phyloP scores from a whole-genome alignment of 805 yeast species.

The Starmerella sp. region DNA sequence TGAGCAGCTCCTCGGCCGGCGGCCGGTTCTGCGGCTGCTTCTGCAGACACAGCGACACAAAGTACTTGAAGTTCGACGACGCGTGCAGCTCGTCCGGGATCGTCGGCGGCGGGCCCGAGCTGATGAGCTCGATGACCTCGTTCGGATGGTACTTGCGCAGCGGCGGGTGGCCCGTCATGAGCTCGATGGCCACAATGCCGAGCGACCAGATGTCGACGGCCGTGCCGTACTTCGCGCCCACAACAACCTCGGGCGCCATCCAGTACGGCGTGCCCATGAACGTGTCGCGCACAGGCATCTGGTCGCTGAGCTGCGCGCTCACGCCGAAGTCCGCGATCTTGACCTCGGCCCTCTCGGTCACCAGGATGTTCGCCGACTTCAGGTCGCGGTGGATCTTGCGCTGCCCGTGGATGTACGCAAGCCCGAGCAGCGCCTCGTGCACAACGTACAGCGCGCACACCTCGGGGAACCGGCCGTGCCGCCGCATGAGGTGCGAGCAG shows the following conservation, averaged over 20 bases:
- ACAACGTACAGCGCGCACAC: constrained; percentile 50
- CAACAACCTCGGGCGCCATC: constrained; percentile 98
- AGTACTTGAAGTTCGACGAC: constrained; percentile 35
- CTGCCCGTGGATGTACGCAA: constrained; percentile 64
- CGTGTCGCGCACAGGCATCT: constrained; percentile 47
- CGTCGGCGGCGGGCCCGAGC: constrained; percentile 51
- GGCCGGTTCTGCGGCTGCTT: constrained; percentile 62
- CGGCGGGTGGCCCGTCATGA: constrained; percentile 77
- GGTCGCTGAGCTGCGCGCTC: constrained; percentile 61
- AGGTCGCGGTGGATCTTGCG: constrained; percentile 79
- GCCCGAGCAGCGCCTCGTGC: constrained; percentile 54
- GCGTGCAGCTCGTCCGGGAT: constrained; percentile 23
- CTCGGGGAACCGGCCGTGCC: constrained; percentile 46
- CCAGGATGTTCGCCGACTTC: constrained; percentile 76
- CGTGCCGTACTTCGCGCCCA: constrained; percentile 57
- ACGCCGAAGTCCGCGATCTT: constrained; percentile 93
- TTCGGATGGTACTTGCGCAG: constrained; percentile 59
- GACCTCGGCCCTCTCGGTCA: constrained; percentile 56
- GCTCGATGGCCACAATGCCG: constrained; percentile 84
- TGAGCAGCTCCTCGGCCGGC: constrained; percentile 44
- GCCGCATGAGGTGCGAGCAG: constrained; percentile 54
- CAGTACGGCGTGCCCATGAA: constrained; percentile 94
- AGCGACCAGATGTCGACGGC: constrained; percentile 94
- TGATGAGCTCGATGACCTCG: constrained; percentile 63
- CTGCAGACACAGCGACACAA: constrained; percentile 53